Evolutionary conservation across 73 alveolate species (phyloP).

Genomic region (Vitrella brassicaformis): DNA sequence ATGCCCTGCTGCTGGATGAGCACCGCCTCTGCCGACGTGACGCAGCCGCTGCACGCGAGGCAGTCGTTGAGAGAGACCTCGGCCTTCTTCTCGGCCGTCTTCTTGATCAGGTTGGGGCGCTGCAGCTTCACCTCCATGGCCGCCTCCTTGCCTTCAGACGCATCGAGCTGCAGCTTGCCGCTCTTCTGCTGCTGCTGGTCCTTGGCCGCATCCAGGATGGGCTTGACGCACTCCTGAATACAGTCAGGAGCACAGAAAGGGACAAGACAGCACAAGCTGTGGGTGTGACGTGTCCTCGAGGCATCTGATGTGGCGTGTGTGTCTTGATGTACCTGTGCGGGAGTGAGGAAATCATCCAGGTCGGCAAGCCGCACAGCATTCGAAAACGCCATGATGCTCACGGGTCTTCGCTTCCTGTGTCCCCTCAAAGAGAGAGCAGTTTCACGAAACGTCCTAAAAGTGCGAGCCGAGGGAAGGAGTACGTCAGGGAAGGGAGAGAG

Average conservation of each 20-base stretch:
- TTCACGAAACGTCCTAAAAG: too few relatives aligned
- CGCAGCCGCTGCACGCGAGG: slow-evolving; percentile 81
- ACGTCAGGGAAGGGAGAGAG: too few relatives aligned
- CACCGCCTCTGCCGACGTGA: slow-evolving; percentile 84
- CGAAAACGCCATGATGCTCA: slow-evolving; percentile 30
- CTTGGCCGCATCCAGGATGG: slow-evolving; percentile 30
- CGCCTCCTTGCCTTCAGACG: not conserved
- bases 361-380: slow-evolving; percentile 47
- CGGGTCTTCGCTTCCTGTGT: too few relatives aligned
- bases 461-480: too few relatives aligned
- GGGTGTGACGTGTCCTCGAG: not conserved
- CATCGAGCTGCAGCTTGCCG: not conserved
- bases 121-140: slow-evolving; percentile 8
- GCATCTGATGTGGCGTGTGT: not conserved
- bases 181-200: slow-evolving; percentile 12
- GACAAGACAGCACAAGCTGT: not conserved
- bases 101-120: slow-evolving; percentile 34
- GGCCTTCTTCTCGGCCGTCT: slow-evolving; percentile 16
- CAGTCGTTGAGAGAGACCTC: slow-evolving; percentile 55
- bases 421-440: too few relatives aligned
- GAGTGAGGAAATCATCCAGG: slow-evolving; percentile 59
- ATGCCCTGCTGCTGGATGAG: slow-evolving; percentile 69
- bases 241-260: not conserved
- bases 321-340: slow-evolving; percentile 15
- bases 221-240: slow-evolving; percentile 53